A percentile compares a stretch with the other conserved stretches of the same genome.
These are phyloP conservation scores for Oldenlandia corymbosa DNA, from an alignment of 257 asterid genomes.

Conservation along the genomic window DNA sequence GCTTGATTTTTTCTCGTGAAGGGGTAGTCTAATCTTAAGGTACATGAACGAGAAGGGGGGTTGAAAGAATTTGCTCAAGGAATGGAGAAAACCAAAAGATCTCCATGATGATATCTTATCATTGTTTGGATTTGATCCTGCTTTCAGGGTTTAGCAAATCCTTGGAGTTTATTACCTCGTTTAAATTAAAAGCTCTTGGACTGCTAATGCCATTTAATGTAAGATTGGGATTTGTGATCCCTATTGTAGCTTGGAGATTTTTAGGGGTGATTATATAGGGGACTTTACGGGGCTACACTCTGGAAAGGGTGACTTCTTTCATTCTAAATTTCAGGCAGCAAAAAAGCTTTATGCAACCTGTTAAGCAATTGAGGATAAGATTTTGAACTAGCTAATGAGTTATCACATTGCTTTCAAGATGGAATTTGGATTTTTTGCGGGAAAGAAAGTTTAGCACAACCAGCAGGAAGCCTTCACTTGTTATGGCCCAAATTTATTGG, in stretches of 20 bases:
- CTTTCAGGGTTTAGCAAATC: background rate
- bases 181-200: background rate
- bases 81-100: background rate
- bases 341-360: background rate
- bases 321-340: background rate
- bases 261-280: background rate
- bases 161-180: background rate
- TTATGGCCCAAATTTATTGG: background rate
- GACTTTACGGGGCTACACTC: background rate
- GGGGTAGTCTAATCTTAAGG: background rate
- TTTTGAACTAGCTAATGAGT: background rate
- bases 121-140: background rate
- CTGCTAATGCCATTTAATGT: background rate
- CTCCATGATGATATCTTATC: background rate
- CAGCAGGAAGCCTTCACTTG: background rate
- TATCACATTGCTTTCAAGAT: background rate
- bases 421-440: background rate
- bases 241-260: background rate
- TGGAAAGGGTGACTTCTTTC: background rate
- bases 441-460: background rate
- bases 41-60: too few relatives aligned
- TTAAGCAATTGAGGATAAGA: background rate
- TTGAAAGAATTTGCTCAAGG: too few relatives aligned
- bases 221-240: background rate
- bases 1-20: background rate